Conservation (phyloP, 164 flowering plant species). For the Sextonia rubra region DNA sequence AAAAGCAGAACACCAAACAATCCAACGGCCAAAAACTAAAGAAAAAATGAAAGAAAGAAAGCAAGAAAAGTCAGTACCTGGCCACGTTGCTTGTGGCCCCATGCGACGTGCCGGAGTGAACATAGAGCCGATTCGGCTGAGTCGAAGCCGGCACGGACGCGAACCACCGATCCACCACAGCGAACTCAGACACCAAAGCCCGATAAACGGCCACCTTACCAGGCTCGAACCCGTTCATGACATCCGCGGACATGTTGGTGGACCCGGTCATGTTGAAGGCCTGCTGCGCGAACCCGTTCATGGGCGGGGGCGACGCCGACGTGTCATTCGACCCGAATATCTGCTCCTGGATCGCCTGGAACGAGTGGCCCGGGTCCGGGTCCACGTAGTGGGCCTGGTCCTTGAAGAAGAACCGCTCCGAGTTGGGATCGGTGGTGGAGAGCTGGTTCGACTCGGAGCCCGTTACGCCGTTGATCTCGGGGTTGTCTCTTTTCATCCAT, state of each 20-base stretch:
- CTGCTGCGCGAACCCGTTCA: constrained; percentile 76
- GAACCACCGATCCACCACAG: constrained; percentile 77
- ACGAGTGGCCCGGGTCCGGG: constrained; percentile 83
- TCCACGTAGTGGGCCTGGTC: constrained; percentile 51
- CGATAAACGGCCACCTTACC: constrained; percentile 49
- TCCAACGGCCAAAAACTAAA: too few species aligned
- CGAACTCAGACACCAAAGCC: constrained; percentile 54
- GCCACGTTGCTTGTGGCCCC: constrained; percentile 66
- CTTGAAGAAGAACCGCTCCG: constrained; percentile 35
- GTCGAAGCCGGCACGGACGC: constrained; percentile 77
- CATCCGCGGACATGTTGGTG: constrained; percentile 35
- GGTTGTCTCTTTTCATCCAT: constrained; percentile 71
- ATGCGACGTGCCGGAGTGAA: constrained; percentile 73
- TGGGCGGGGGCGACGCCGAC: constrained; percentile 42
- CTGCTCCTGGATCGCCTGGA: constrained; percentile 70
- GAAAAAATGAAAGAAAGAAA: too few species aligned
- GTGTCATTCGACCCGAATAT: constrained; percentile 53
- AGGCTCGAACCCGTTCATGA: constrained; percentile 71
- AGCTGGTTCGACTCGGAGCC: constrained; percentile 59
- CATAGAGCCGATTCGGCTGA: constrained; percentile 70
- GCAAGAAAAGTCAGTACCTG: not conserved
- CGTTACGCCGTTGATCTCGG: constrained; percentile 64
- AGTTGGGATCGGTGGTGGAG: constrained; percentile 37
- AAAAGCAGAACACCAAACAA: too few species aligned
- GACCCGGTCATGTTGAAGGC: constrained; percentile 41